phyloP scores from a whole-genome alignment of 1,284 basidiomycete species.

The Sporisorium iseilematis-ciliati region DNA sequence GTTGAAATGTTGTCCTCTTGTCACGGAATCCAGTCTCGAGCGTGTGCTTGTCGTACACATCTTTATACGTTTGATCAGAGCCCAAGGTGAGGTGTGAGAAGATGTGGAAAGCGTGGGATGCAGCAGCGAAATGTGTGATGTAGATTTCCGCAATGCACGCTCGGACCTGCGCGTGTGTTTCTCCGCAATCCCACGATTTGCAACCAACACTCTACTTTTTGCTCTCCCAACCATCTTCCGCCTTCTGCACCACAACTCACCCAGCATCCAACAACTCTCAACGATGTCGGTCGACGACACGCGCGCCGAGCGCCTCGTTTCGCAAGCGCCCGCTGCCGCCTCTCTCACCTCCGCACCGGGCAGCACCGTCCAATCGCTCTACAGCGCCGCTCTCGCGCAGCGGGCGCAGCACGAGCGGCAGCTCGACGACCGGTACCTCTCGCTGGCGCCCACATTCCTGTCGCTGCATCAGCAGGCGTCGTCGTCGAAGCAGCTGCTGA shows the following conservation, averaged over 20 bases:
- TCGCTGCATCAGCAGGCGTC: slow-evolving; percentile 77
- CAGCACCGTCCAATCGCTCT: slow-evolving; percentile 30
- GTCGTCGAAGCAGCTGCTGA: slow-evolving; percentile 75
- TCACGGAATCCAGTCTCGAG: no score
- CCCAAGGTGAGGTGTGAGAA: no score
- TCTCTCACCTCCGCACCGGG: slow-evolving; percentile 8
- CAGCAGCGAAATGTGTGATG: slow-evolving; percentile 3
- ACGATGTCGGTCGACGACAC: slow-evolving; percentile 33
- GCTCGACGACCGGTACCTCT: slow-evolving; percentile 17
- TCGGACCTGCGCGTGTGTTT: slow-evolving; percentile 11
- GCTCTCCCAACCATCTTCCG: not conserved
- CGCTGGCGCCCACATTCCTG: slow-evolving; percentile 21
- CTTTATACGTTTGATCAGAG: no score
- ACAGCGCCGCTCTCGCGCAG: slow-evolving; percentile 12
- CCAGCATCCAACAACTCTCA: not conserved
- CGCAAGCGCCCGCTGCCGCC: slow-evolving; percentile 16
- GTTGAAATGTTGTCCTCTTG: no score
- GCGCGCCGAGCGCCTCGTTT: slow-evolving; percentile 34
- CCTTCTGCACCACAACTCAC: not conserved
- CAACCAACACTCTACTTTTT: slow-evolving; percentile 13
- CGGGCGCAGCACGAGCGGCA: slow-evolving; percentile 2
- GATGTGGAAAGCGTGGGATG: slow-evolving; percentile 10
- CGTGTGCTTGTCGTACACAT: no score
- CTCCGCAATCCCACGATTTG: slow-evolving; percentile 3
- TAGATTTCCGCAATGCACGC: slow-evolving; percentile 18